Conservation (phyloP, 2,329 filamentous ascomycete genomes). For the Pleurostoma richardsiae region DNA sequence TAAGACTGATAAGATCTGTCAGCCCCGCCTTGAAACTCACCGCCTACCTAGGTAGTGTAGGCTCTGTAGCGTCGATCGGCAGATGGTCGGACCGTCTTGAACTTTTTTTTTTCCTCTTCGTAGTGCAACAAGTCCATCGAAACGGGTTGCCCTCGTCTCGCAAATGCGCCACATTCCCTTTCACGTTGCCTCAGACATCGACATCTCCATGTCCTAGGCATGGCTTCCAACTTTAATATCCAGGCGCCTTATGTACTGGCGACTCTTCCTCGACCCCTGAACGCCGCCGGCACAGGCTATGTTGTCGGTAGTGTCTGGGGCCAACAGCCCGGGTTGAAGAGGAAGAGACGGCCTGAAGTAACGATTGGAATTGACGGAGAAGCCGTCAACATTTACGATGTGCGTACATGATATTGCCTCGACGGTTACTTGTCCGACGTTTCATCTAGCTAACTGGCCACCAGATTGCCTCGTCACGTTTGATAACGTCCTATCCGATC, state of each 20-base stretch:
- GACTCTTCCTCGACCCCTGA: slow-evolving; percentile 52
- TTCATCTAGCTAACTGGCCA: neutral
- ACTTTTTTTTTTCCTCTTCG: no score
- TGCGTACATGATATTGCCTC: slow-evolving; percentile 24
- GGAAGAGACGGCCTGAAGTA: slow-evolving; percentile 58
- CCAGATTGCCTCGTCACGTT: slow-evolving; percentile 54
- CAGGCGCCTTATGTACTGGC: slow-evolving; percentile 61
- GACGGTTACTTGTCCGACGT: slow-evolving; percentile 9
- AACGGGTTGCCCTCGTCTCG: no score
- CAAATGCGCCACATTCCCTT: no score
- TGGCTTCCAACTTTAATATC: slow-evolving; percentile 57
- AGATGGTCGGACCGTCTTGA: no score
- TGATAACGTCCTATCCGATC: slow-evolving; percentile 63
- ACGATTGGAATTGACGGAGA: slow-evolving; percentile 60
- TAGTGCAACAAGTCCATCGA: no score
- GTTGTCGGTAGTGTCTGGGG: slow-evolving; percentile 58
- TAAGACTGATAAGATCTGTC: no score
- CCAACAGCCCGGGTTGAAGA: slow-evolving; percentile 51
- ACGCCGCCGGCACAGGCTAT: slow-evolving; percentile 44
- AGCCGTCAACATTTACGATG: slow-evolving; percentile 62
- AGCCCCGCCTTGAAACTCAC: no score
- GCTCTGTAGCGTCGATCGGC: no score
- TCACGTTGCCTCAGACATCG: no score
- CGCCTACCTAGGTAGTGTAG: no score
- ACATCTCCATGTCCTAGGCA: slow-evolving; percentile 17